These are phyloP conservation scores for Fusarium acutatum DNA, from an alignment of 2,329 filamentous ascomycete genomes.

Conservation along the genomic window DNA sequence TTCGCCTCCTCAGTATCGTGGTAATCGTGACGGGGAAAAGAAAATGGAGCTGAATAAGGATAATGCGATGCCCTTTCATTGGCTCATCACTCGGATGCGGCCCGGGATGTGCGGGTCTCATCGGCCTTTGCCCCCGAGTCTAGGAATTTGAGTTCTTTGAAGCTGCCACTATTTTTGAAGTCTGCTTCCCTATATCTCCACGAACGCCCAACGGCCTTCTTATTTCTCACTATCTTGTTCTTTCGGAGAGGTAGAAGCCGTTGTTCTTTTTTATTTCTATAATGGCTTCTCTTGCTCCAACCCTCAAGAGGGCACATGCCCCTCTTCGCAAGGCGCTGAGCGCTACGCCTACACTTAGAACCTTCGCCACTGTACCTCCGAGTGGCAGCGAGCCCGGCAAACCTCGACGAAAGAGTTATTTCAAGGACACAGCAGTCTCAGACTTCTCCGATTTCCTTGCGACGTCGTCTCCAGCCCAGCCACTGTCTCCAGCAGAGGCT, in stretches of 20 bases:
- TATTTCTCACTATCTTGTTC: not conserved
- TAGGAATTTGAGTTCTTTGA: conserved; percentile 33
- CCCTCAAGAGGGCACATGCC: conserved; percentile 53
- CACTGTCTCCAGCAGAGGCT: conserved; percentile 62
- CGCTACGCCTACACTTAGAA: conserved; percentile 46
- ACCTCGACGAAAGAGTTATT: conserved; percentile 58
- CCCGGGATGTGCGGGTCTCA: conserved; percentile 38
- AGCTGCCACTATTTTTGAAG: conserved; percentile 34
- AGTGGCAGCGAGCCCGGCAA: conserved; percentile 40
- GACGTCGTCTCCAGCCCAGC: conserved; percentile 49
- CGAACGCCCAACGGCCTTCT: conserved; percentile 17
- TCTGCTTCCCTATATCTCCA: conserved; percentile 1
- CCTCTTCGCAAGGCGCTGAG: conserved; percentile 54
- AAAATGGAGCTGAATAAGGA: conserved; percentile 21
- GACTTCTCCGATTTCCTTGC: conserved; percentile 67
- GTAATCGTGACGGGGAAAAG: conserved; percentile 3
- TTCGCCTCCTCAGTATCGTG: not conserved
- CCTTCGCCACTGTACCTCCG: conserved; percentile 58
- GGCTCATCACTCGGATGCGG: conserved; percentile 17
- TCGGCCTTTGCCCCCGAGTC: conserved; percentile 42
- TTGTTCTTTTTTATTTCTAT: not conserved
- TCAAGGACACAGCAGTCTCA: conserved; percentile 66
- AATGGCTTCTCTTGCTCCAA: conserved; percentile 54
- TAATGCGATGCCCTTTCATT: conserved; percentile 29
- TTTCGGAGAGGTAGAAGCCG: not conserved